Evolutionary conservation across 176 grass and related monocot genomes (phyloP).

Genomic region (Panicum miliaceum): DNA sequence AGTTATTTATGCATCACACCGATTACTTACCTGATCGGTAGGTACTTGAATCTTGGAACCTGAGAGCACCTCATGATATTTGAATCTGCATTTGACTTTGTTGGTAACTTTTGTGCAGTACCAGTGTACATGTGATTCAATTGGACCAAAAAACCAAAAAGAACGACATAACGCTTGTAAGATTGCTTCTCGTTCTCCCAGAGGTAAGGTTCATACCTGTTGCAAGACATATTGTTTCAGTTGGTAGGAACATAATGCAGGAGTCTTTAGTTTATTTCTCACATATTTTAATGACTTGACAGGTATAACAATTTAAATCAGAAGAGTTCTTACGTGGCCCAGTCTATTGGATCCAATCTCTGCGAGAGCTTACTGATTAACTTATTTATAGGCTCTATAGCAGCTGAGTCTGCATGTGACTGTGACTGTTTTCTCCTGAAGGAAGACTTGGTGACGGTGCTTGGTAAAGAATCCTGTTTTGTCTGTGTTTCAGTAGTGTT

Average conservation of each 20-base stretch:
- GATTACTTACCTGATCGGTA: constrained; percentile 89
- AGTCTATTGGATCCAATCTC: constrained; percentile 96
- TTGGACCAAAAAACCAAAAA: constrained; percentile 97
- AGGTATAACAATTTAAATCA: constrained; percentile 36
- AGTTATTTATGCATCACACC: constrained; percentile 25
- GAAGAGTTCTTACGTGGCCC: constrained; percentile 90
- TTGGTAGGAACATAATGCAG: constrained; percentile 6
- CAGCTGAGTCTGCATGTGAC: constrained; percentile 63
- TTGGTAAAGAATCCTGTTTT: constrained; percentile 62
- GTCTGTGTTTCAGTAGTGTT: constrained; percentile 50
- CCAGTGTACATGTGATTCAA: constrained; percentile 92
- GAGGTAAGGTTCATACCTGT: constrained; percentile 95
- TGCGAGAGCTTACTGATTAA: constrained; percentile 76
- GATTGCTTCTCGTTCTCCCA: constrained; percentile 99
- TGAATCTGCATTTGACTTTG: constrained; percentile 90
- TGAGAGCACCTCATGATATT: constrained; percentile 98
- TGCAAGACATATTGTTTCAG: constrained; percentile 45
- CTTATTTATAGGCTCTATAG: constrained; percentile 65
- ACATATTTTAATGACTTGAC: constrained; percentile 14
- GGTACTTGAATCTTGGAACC: constrained; percentile 97
- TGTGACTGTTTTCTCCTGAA: constrained; percentile 79
- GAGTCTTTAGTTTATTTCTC: constrained; percentile 18
- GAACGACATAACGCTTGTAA: constrained; percentile 93
- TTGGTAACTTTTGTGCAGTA: constrained; percentile 78
- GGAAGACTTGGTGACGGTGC: constrained; percentile 54